Percentiles rank a stretch among this genome's conserved stretches.
phyloP scores from a whole-genome alignment of 2,329 filamentous ascomycete genomes.

The Gaeumannomyces sp. region DNA sequence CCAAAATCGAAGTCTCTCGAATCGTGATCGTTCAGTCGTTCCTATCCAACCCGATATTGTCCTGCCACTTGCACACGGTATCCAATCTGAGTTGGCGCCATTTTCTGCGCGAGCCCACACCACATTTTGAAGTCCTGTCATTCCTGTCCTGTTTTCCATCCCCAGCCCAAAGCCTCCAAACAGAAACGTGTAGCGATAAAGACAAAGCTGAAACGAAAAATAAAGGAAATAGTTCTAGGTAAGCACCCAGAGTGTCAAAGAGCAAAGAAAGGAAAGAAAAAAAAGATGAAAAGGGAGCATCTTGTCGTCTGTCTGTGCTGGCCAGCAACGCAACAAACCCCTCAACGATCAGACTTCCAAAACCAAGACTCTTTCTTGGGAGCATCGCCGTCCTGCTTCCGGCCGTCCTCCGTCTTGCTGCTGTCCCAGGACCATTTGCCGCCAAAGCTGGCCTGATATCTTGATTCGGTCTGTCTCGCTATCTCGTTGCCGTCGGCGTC shows the following conservation, averaged over 20 bases:
- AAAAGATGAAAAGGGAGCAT: neutral
- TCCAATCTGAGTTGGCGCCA: too few species aligned
- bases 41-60: neutral
- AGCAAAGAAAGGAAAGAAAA: neutral
- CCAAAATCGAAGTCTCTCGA: neutral
- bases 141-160: neutral
- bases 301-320: neutral
- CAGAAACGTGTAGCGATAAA: neutral
- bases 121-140: neutral
- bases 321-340: neutral
- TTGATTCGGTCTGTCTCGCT: conserved; percentile 26
- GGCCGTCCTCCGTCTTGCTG: neutral
- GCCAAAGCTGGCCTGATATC: conserved; percentile 1
- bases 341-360: neutral
- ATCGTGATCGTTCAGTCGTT: neutral
- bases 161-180: neutral
- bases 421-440: conserved; percentile 7
- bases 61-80: neutral
- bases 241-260: neutral
- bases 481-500: conserved; percentile 37
- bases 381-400: neutral
- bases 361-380: neutral
- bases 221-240: neutral
- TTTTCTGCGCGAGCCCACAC: neutral
- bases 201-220: neutral